A percentile compares a stretch with the other conserved stretches of the same genome.
These are phyloP conservation scores for Talaromyces sp. DNA, from an alignment of 2,329 filamentous ascomycete species.

Conservation along the genomic window DNA sequence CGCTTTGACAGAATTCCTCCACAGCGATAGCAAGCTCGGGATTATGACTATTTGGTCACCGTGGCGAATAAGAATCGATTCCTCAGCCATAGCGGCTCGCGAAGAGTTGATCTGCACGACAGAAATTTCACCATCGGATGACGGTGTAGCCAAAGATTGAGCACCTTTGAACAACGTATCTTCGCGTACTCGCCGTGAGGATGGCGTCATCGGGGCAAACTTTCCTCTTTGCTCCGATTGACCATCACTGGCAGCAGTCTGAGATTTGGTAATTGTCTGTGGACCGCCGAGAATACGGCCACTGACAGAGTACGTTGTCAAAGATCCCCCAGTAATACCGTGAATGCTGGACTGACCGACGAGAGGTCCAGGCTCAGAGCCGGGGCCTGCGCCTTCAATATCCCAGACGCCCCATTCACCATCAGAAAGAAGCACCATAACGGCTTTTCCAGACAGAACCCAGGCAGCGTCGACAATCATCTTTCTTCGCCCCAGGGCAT, in stretches of 20 bases:
- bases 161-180: slow-evolving; percentile 43
- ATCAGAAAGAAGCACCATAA: slow-evolving; percentile 45
- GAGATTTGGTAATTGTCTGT: slow-evolving; percentile 22
- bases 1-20: slow-evolving; percentile 40
- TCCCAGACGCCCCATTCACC: slow-evolving; percentile 52
- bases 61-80: slow-evolving; percentile 44
- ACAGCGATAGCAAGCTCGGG: slow-evolving; percentile 43
- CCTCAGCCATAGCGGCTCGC: slow-evolving; percentile 38
- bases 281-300: slow-evolving; percentile 36
- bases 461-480: slow-evolving; percentile 45
- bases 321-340: slow-evolving; percentile 39
- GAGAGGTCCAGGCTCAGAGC: slow-evolving; percentile 37
- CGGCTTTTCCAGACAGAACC: slow-evolving; percentile 43
- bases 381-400: slow-evolving; percentile 44
- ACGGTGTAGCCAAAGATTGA: slow-evolving; percentile 27
- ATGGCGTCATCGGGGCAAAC: slow-evolving; percentile 48
- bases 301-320: slow-evolving; percentile 42
- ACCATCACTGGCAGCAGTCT: slow-evolving; percentile 19
- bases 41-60: slow-evolving; percentile 41
- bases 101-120: slow-evolving; percentile 37
- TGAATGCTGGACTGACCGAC: slow-evolving; percentile 37
- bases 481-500: slow-evolving; percentile 36
- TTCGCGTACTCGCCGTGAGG: slow-evolving; percentile 46
- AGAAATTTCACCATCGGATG: slow-evolving; percentile 40
- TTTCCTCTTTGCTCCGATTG: slow-evolving; percentile 30